These are phyloP conservation scores for Tillandsia leiboldiana DNA, from an alignment of 176 grass and related monocot species.

Conservation along the genomic window DNA sequence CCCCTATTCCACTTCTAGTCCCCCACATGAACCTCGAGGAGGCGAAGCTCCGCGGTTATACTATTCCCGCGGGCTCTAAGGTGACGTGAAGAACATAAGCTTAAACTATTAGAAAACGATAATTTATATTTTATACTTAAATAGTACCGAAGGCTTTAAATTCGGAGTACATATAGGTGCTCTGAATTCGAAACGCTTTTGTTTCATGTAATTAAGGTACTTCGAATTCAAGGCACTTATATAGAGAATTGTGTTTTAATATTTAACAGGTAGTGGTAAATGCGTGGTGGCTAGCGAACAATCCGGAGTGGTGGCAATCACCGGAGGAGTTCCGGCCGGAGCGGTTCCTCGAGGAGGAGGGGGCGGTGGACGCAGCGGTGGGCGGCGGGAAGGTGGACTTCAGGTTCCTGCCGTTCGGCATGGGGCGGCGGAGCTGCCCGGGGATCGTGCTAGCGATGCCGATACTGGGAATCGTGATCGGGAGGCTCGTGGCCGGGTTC, in stretches of 20 bases:
- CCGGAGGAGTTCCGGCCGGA: slow-evolving; percentile 26
- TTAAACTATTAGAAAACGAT: too few species aligned
- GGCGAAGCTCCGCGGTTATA: slow-evolving; percentile 2
- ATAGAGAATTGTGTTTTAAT: too few species aligned
- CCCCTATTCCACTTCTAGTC: slow-evolving; percentile 54
- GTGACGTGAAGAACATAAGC: neutral
- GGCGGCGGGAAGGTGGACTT: slow-evolving; percentile 21
- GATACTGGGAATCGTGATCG: slow-evolving; percentile 9
- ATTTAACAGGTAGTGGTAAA: slow-evolving; percentile 10
- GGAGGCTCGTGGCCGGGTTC: slow-evolving; percentile 8
- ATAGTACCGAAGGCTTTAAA: too few species aligned
- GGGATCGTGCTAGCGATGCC: slow-evolving; percentile 22
- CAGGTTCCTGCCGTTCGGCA: slow-evolving; percentile 15
- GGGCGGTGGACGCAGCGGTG: slow-evolving; percentile 12
- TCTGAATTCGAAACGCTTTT: too few species aligned
- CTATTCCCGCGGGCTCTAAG: neutral
- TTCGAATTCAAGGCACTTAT: too few species aligned
- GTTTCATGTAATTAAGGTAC: too few species aligned
- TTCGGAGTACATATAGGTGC: too few species aligned
- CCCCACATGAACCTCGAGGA: slow-evolving; percentile 35
- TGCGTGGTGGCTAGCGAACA: slow-evolving; percentile 25
- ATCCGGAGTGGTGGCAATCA: slow-evolving; percentile 17
- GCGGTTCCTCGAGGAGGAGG: slow-evolving; percentile 17
- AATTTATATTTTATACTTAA: too few species aligned
- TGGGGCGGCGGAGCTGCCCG: slow-evolving; percentile 21